Evolutionary conservation across 2,329 filamentous ascomycete genomes (phyloP), one percentile per base, ranked within the genome.

Genomic region (Paracamarosporium sp.): DNA sequence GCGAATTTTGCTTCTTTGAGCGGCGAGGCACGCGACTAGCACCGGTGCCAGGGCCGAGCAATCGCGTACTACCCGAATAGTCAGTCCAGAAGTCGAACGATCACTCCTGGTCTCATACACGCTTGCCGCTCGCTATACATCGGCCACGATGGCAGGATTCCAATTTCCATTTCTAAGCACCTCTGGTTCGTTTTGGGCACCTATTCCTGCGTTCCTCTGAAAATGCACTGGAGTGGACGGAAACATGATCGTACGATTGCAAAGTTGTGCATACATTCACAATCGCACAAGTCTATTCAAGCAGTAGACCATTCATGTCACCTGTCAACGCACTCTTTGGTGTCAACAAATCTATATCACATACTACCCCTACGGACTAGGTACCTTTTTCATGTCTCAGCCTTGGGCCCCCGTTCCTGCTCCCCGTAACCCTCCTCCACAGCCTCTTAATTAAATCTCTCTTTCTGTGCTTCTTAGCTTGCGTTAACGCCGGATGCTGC

Each of bases 1-100:
- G 31, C 25, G 17, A 22, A 27, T 47, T 24, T 24, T 48, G 45
- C 30, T 15, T 35, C 30, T 2, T 31, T 22, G 5, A 15, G n/a
- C 45, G 30, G 44, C 45, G 30, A 35, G 45, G 27, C n/a, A 20
- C 30, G 12, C 12, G 12, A 20, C 30, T 6, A 22, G 17, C 43
- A 25, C 15, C 11, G 7, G 11, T 9, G 22, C 17, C 30, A 35
- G 27, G 9, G 22, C 45, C 45, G 45, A 48, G 45, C 25, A 17
- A 48, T 47, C 45, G 28, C 30, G 45, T 11, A 35, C 45, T 47
- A 47, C 45, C 45, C 24, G 13, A 47, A 28, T 47, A 35, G 45
- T n/a, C n/a, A n/a, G n/a, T n/a, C n/a, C n/a, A n/a, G 45, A 25
- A 47, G 25, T 47, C 17, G 12, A 33, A 20, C 24, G 30, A 35